Conservation (phyloP, 805 yeast species). For the Metschnikowia peoriensis region DNA sequence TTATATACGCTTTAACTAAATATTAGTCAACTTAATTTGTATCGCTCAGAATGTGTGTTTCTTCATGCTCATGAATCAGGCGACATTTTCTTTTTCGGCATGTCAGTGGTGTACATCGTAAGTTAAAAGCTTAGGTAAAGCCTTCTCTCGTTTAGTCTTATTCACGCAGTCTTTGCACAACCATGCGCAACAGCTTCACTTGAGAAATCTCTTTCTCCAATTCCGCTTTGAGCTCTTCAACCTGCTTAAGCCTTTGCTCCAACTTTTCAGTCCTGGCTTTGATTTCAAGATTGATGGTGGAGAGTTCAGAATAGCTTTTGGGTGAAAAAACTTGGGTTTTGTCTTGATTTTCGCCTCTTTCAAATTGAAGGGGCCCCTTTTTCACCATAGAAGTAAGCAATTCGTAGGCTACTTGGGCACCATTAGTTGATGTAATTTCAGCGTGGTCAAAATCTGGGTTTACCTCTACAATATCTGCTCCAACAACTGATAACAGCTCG, state of each 20-base stretch:
- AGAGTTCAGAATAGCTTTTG: neutral
- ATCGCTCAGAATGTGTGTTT: neutral
- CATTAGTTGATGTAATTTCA: conserved; percentile 66
- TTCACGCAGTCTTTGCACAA: neutral
- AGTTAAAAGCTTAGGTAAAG: no score
- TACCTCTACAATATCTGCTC: conserved; percentile 59
- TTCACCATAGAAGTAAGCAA: conserved; percentile 73
- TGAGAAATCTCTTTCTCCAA: conserved; percentile 10
- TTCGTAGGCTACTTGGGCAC: conserved; percentile 71
- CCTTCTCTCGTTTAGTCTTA: neutral
- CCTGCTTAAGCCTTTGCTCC: conserved; percentile 6
- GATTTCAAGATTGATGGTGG: conserved; percentile 2
- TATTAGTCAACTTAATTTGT: neutral
- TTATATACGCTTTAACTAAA: neutral
- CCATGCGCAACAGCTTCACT: conserved; percentile 6
- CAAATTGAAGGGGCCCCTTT: conserved; percentile 37
- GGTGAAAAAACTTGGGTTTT: conserved; percentile 1
- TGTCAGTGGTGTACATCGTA: no score
- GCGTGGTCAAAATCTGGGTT: conserved; percentile 64
- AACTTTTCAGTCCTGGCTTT: neutral
- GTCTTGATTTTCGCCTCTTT: conserved; percentile 6
- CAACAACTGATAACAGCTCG: conserved; percentile 47
- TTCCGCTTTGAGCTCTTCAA: conserved; percentile 11
- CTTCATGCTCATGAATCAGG: no score
- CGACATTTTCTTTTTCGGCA: no score